Evolutionary conservation across 805 yeast species (phyloP), one percentile per base, ranked within the genome.

Genomic region (Kodamaea leandrae): DNA sequence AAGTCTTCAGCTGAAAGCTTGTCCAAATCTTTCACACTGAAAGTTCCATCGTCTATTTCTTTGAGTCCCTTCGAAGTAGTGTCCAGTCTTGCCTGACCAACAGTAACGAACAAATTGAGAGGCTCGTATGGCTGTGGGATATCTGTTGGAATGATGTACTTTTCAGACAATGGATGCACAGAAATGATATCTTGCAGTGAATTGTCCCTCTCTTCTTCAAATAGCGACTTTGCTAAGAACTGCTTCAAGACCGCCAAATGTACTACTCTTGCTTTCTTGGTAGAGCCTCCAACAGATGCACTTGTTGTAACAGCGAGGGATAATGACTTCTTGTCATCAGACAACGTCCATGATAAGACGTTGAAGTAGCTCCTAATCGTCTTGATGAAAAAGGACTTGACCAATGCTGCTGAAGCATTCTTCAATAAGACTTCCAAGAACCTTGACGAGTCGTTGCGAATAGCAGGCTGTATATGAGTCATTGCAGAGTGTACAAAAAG

Each of bases 401-500:
- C 77, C 9, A 86, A 60, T 6, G 83, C 69, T 32, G 69, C 74
- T 2, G 77, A 70, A 18, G 81, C 76, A 41, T 72, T 63, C 33
- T 72, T 67, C n/a, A 88, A 58, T 40, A 89, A 57, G 3, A 81
- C 69, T 28, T 72, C 68, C 18, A 90, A 63, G 51, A 84, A 86
- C 43, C 74, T 77, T 0, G 91, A 77, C 2, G 95, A 79, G 45
- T 86, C 89, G 33, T 78, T 76, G 41, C 96, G 75, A 19, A 93
- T 80, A 3, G 78, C 80, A 1, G 88, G 81, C 21, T 76, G 76
- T 29, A 93, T 84, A 58, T 93, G 97, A 13, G 97, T 85, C 96
- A 93, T 91, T 3, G 96, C 95, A 39, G 91, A 83, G 51, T 84
- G 85, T 13, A 91, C 71, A 58, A 84, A 90, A 21, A 91, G 70